Base-by-base conservation (phyloP, 768 basidiomycete genomes). In the Podaxis sp. region DNA sequence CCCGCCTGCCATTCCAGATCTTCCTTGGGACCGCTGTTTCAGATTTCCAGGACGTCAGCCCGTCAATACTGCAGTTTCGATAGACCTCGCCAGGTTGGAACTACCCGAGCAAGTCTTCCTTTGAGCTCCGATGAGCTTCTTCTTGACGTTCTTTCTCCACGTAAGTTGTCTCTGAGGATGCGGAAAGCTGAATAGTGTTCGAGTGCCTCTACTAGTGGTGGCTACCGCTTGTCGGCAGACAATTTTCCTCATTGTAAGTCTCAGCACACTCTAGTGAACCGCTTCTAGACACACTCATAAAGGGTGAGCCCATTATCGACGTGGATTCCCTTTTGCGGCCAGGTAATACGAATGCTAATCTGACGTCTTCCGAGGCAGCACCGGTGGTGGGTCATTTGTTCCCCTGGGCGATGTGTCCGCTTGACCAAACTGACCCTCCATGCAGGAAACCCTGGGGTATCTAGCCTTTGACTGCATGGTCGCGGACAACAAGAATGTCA, bases 121-220 rank as follows among this genome's bases (percentile, higher is more conserved):
- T 53, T 12, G 22, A 15, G 17, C 28, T 51, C 40, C 13, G 30
- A 48, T 44, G 58, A 24, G 51, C 22, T 30, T 4, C 55, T 4
- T 36, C 56, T 15, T 60, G 49, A 46, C 26, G n/a, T n/a, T 48
- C 5, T 40, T 64, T 53, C 41, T 48, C 52, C 52, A 5, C 64
- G 1, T 71, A 98, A n/a, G n/a, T n/a, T n/a, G 96, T 72, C 99
- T 91, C 75, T 99, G 96, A 96, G 97, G 99, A 48, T 97, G 95
- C 77, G 97, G 99, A 79, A 99, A 99, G 79, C 96, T 94, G 12
- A 96, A 99, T 71, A 97, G 97, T 11, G 73, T 99, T 57, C 87
- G 97, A 37, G 92, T 99, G 44, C 80, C 99, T 30, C 84, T 99
- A 56, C 77, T 96, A 63, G 83, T 99, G 53, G 78, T 83, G 72